Base-by-base conservation (phyloP, 495 filamentous ascomycete genomes). In the Penicillium fimorum region DNA sequence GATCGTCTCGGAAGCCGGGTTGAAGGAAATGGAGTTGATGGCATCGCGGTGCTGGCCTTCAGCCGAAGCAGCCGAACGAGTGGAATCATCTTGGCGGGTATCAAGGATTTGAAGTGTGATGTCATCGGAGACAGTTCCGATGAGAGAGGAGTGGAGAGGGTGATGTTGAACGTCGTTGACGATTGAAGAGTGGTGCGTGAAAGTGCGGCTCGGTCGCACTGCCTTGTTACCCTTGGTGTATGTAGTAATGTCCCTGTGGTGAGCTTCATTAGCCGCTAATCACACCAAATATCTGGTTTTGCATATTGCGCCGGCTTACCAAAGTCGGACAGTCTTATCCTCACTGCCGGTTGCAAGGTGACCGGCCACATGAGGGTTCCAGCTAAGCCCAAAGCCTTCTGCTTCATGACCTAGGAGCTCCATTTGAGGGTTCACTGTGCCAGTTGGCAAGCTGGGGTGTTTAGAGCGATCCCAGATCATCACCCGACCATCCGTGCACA, bases 141-240 rank as follows among this genome's bases (percentile, higher is more conserved):
- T 90, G 53, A 95, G 83, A 50, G 84, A 84, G 37, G 82, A 82
- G 54, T 90, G 88, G 46, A 90, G 76, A 25, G 93, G 92, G 66
- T 97, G 92, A 67, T 96, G 86, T 71, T 96, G 89, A 37, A 99
- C 94, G 63, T 97, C 95, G 64, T 97, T 97, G 62, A 99, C 95
- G 38, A 92, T 90, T 4, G 94, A 86, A 25, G 78, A 84, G 67
- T 97, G 95, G 54, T 96, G 89, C 1, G 86, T 95, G 71, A 91
- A 99, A 24, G 85, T 90, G 27, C 83, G 80, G 3, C 77, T 70
- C 5, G 91, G 84, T 53, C 81, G 81, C 43, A 97, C 74, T 10
- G 77, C 84, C 62, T 84, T 94, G 73, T 84, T 85, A 57, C 80
- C 82, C 61, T 83, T 83, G 5, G 83, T 79, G 63, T 87, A 87